Evolutionary conservation across 2,329 filamentous ascomycete genomes (phyloP).

Genomic region (Neonectria magnoliae): DNA sequence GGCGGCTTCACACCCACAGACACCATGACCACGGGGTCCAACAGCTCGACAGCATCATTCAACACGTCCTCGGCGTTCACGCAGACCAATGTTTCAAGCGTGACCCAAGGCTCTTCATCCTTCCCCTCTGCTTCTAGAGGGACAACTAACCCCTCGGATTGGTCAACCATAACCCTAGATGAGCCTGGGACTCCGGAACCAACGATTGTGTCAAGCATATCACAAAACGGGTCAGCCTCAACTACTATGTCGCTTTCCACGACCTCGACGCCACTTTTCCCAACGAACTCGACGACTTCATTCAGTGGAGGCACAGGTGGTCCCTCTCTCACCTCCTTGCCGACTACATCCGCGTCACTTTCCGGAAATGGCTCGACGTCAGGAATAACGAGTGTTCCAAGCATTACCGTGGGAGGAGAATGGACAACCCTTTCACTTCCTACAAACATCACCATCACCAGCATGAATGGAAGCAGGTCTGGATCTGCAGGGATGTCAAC

Average conservation of each 20-base stretch:
- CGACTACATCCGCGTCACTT: conserved; percentile 14
- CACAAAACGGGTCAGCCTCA: conserved; percentile 12
- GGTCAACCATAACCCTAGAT: conserved; percentile 31
- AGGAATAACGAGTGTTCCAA: not conserved
- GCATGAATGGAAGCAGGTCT: not conserved
- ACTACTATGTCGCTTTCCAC: conserved; percentile 13
- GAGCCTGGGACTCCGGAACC: conserved; percentile 2
- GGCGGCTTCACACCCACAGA: conserved; percentile 24
- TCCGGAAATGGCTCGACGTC: conserved; percentile 5
- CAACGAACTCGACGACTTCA: not conserved
- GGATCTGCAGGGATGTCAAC: not conserved
- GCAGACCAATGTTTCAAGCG: conserved; percentile 15
- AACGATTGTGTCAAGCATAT: not conserved
- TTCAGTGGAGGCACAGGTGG: not conserved
- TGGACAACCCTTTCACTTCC: conserved; percentile 5
- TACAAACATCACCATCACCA: conserved; percentile 2
- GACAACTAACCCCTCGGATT: conserved; percentile 22
- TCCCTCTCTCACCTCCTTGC: not conserved
- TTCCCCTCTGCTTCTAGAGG: not conserved
- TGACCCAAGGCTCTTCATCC: not conserved
- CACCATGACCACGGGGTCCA: conserved; percentile 11
- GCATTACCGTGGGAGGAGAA: not conserved
- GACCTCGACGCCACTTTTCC: not conserved
- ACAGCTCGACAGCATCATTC: conserved; percentile 13
- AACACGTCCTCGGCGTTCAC: conserved; percentile 18